A percentile compares a stretch with the other conserved stretches of the same genome.
Evolutionary conservation across 495 filamentous ascomycete genomes (phyloP).

Genomic region (Tuber calosporum): DNA sequence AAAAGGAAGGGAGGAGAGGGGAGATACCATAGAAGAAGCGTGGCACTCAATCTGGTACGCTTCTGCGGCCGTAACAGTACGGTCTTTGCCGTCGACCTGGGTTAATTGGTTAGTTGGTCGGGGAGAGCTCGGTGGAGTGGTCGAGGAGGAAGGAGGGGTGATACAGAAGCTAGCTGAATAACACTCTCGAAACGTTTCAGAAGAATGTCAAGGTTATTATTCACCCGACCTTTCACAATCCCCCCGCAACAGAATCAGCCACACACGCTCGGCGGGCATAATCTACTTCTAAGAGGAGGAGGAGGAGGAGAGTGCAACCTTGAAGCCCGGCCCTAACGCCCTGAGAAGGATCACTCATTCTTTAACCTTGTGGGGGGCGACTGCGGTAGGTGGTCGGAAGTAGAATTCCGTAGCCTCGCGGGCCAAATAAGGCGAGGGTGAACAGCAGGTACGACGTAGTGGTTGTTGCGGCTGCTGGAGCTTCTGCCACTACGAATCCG

Average conservation of each 20-base stretch:
- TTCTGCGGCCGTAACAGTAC: slow-evolving; percentile 51
- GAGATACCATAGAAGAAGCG: slow-evolving; percentile 53
- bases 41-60: slow-evolving; percentile 59
- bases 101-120: slow-evolving; percentile 8
- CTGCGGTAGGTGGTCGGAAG: background rate
- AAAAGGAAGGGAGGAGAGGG: background rate
- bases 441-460: background rate
- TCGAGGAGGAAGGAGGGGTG: background rate
- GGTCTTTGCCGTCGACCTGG: slow-evolving; percentile 45
- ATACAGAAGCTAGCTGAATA: slow-evolving; percentile 52
- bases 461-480: background rate
- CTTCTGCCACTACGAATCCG: background rate
- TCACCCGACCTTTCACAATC: slow-evolving; percentile 48
- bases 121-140: background rate
- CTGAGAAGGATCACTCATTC: slow-evolving; percentile 25
- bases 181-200: slow-evolving; percentile 59
- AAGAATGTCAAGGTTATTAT: slow-evolving; percentile 51
- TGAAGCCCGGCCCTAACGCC: slow-evolving; percentile 31
- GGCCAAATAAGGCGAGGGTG: background rate
- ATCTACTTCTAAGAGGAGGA: background rate
- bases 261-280: background rate
- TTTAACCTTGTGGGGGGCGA: background rate
- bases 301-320: slow-evolving; percentile 7
- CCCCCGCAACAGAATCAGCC: slow-evolving; percentile 11
- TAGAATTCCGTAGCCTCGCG: background rate